These are phyloP conservation scores for Cyclostephanos tholiformis DNA, from an alignment of 108 stramenopile species.

Conservation along the genomic window DNA sequence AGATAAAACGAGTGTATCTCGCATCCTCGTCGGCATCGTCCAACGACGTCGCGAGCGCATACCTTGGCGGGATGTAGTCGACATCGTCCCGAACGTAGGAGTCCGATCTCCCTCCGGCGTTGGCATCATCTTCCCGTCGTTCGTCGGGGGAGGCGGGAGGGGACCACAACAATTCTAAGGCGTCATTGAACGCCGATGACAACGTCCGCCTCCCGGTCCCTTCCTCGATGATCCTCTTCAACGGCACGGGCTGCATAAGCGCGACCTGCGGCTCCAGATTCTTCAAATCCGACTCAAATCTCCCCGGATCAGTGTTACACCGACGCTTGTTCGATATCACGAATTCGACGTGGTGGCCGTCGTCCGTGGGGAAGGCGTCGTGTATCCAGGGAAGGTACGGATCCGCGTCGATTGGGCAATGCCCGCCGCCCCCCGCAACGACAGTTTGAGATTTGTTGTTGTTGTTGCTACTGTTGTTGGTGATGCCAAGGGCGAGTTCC, in stretches of 20 bases:
- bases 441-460: not conserved
- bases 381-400: slow-evolving; percentile 52
- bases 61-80: slow-evolving; percentile 17
- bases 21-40: slow-evolving; percentile 49
- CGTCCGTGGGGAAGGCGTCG: slow-evolving; percentile 40
- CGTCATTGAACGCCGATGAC: not conserved
- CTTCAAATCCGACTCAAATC: slow-evolving; percentile 30
- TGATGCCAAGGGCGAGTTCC: slow-evolving; percentile 33
- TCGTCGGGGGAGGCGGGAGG: not conserved
- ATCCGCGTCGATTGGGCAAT: slow-evolving; percentile 50
- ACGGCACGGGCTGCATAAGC: slow-evolving; percentile 46
- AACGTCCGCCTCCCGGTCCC: not conserved
- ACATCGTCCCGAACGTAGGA: not conserved
- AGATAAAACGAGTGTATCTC: slow-evolving; percentile 41
- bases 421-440: not conserved
- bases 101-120: not conserved
- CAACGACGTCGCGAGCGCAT: slow-evolving; percentile 39
- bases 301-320: slow-evolving; percentile 47
- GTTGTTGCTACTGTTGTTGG: not conserved
- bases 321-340: slow-evolving; percentile 43
- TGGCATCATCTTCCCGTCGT: not conserved
- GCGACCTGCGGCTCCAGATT: slow-evolving; percentile 52
- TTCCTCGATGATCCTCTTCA: slow-evolving; percentile 24
- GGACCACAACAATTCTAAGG: slow-evolving; percentile 1
- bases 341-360: slow-evolving; percentile 39